Conservation (phyloP, 768 basidiomycete species). For the Russula earlei region DNA sequence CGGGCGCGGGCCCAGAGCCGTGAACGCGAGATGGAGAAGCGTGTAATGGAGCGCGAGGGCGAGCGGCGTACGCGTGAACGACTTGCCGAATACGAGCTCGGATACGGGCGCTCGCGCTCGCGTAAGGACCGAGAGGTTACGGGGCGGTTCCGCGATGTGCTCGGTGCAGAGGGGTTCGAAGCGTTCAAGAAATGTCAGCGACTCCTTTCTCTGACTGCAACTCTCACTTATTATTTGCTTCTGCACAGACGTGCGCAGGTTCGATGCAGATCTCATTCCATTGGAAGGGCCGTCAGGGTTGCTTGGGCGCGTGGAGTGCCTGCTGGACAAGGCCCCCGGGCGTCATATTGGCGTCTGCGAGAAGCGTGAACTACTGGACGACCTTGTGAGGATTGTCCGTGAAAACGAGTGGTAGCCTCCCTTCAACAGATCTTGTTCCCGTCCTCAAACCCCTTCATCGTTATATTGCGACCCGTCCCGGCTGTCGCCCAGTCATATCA, state of each 20-base stretch:
- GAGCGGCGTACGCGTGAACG: constrained; percentile 17
- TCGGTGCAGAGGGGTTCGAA: constrained; percentile 17
- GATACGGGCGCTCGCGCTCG: constrained; percentile 15
- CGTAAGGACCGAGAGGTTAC: constrained; percentile 17
- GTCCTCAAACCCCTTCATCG: background rate
- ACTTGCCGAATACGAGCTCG: constrained; percentile 25
- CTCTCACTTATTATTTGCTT: background rate
- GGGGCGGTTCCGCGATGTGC: constrained; percentile 15
- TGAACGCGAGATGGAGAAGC: constrained; percentile 22
- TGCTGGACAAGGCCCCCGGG: constrained; percentile 41
- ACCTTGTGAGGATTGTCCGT: constrained; percentile 17
- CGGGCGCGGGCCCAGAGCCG: constrained; percentile 19
- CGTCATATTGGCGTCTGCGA: constrained; percentile 34
- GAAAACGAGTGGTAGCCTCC: constrained; percentile 16
- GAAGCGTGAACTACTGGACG: constrained; percentile 24
- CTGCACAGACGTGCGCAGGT: constrained; percentile 55
- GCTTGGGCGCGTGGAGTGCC: constrained; percentile 49
- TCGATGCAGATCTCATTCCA: constrained; percentile 65
- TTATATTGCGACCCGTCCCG: too few species aligned
- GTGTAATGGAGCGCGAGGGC: constrained; percentile 20
- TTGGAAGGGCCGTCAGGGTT: constrained; percentile 69
- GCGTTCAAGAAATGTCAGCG: constrained; percentile 53
- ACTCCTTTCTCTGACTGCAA: background rate
- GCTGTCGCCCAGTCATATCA: background rate
- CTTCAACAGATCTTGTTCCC: background rate